These are phyloP conservation scores for Hirschfeldia incana DNA, from an alignment of 345 rosid species.

Conservation along the genomic window DNA sequence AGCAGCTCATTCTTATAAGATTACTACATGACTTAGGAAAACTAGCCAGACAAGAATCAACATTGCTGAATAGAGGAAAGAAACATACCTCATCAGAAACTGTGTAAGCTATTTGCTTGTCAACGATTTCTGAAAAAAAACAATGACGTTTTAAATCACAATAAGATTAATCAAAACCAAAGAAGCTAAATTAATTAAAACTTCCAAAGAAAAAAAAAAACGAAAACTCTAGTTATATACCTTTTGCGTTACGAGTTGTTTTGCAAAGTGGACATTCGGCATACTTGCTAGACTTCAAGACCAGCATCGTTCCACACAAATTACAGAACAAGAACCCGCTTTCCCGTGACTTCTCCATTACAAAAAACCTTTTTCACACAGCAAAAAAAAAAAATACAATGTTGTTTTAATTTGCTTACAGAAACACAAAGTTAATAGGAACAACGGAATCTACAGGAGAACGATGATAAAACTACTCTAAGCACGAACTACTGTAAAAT, in stretches of 20 bases:
- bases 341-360: slow-evolving; percentile 37
- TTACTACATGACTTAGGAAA: not conserved
- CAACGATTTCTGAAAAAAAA: slow-evolving; percentile 29
- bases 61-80: not conserved
- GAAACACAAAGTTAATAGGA: not conserved
- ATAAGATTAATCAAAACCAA: not conserved
- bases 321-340: slow-evolving; percentile 38
- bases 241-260: slow-evolving; percentile 22
- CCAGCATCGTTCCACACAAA: slow-evolving; percentile 35
- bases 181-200: not conserved
- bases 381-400: not conserved
- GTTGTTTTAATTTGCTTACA: not conserved
- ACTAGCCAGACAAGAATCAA: slow-evolving; percentile 3
- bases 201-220: not conserved
- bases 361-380: not conserved
- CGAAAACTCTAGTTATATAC: not conserved
- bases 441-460: not conserved
- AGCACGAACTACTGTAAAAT: not conserved
- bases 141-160: not conserved
- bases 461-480: not conserved
- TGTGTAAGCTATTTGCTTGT: slow-evolving; percentile 30
- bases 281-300: slow-evolving; percentile 21
- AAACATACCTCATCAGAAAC: slow-evolving; percentile 26
- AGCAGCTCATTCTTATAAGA: not conserved
- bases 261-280: slow-evolving; percentile 37